Base-by-base conservation (phyloP, 805 yeast genomes). In the Candida odintsovae region DNA sequence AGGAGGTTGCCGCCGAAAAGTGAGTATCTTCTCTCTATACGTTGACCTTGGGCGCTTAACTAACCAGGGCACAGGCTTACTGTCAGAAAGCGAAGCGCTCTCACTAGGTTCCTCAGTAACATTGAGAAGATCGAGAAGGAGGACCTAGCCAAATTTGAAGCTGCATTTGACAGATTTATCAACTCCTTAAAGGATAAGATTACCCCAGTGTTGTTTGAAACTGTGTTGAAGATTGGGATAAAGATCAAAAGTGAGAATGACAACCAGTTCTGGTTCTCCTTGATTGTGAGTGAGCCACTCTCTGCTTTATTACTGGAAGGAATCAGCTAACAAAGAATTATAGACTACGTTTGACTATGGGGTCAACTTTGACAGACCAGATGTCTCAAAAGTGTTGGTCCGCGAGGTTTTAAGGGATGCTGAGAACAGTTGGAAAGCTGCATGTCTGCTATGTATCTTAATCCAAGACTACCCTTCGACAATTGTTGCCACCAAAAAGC, bases 381-480 rank as follows among this genome's bases (percentile, higher is more conserved):
- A 47, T 3, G 19, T 49, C 25, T 35, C 51, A 23, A 46, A 36
- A 3, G 6, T 46, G 1, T 48, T 59, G 28, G 29, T 51, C 4
- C 44, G 50, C 0, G 52, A 50, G 22, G 43, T 44, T 10, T 13
- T 52, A 6, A n/a, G 41, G 4, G 28, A 23, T 10, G 45, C 45
- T 36, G 22, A 42, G 6, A 51, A 52, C 28, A 57, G 60, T 23
- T 60, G 64, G 64, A 60, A 58, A 44, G 63, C 59, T 3, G 49
- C 56, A 1, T 58, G 60, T 28, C 38, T 58, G 11, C 41, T 60
- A 37, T 58, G 60, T 33, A 54, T 53, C 11, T 45, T 60, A 41
- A 45, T 56, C n/a, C 56, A 53, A 38, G 61, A 59, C 37, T 59
- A 57, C 37, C 9, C 48, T 6, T 19, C 46, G 21, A 40, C 48